A percentile compares a stretch with the other conserved stretches of the same genome.
These are phyloP conservation scores for Cornus florida DNA, from an alignment of 148 eudicot genomes.

Conservation along the genomic window DNA sequence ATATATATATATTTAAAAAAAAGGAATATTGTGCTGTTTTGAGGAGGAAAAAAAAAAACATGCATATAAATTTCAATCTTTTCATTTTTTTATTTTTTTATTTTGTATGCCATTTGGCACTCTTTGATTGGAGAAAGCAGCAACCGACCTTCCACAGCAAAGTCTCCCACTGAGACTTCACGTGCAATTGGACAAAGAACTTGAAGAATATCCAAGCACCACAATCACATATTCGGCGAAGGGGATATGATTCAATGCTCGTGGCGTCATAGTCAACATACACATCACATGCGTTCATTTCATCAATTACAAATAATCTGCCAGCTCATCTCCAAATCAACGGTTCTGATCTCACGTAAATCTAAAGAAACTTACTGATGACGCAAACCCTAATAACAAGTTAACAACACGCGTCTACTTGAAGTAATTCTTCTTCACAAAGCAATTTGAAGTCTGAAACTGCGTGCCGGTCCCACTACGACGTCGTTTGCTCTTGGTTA, in stretches of 20 bases:
- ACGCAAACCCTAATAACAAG: not conserved
- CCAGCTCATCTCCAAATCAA: not conserved
- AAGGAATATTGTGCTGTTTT: too few relatives aligned
- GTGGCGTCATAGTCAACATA: not conserved
- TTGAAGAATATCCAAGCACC: not conserved
- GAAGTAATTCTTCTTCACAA: too few relatives aligned
- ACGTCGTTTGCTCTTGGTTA: not conserved
- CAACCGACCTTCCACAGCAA: not conserved
- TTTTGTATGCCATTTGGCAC: not conserved
- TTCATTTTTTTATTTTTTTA: too few relatives aligned
- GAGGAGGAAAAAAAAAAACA: too few relatives aligned
- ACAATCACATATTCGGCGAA: not conserved
- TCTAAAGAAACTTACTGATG: not conserved
- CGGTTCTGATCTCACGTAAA: not conserved
- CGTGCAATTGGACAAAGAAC: not conserved
- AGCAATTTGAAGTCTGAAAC: too few relatives aligned
- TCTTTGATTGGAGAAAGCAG: not conserved
- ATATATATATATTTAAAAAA: too few relatives aligned
- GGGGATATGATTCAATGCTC: not conserved
- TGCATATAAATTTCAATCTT: too few relatives aligned
- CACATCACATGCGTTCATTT: not conserved
- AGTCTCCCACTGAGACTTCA: not conserved
- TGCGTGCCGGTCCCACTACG: not conserved
- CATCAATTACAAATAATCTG: not conserved
- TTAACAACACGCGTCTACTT: not conserved